Percentiles rank a stretch among this genome's conserved stretches.
Conservation (phyloP, 2,329 filamentous ascomycete species). For the Dothideomycetes sp. region DNA sequence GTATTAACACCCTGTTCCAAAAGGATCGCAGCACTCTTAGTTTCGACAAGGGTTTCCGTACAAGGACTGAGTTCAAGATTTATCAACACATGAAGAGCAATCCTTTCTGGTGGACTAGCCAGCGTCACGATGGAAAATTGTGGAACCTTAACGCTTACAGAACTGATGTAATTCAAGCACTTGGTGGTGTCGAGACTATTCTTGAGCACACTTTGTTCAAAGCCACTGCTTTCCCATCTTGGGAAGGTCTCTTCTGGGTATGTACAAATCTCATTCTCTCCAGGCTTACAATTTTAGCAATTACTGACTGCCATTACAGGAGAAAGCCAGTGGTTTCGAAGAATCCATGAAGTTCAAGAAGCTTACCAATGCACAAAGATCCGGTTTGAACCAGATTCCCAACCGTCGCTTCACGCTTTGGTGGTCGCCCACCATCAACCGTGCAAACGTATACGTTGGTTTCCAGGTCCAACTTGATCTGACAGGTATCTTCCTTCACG, state of each 20-base stretch:
- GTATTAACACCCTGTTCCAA: slow-evolving; percentile 98
- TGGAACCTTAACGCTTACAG: slow-evolving; percentile 96
- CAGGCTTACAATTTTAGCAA: slow-evolving; percentile 23
- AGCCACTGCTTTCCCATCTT: slow-evolving; percentile 89
- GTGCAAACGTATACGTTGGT: slow-evolving; percentile 96
- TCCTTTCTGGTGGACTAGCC: slow-evolving; percentile 98
- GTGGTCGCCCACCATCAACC: slow-evolving; percentile 80
- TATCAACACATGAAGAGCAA: slow-evolving; percentile 99
- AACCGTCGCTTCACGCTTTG: slow-evolving; percentile 97
- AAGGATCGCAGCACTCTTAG: slow-evolving; percentile 94
- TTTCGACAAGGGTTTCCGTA: slow-evolving; percentile 97
- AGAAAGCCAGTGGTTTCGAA: slow-evolving; percentile 20
- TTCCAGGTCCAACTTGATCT: slow-evolving; percentile 98
- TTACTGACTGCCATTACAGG: not conserved
- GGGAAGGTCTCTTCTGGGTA: slow-evolving; percentile 87
- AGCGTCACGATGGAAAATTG: slow-evolving; percentile 90
- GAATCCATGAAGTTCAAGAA: slow-evolving; percentile 96
- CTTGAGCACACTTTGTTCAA: slow-evolving; percentile 90
- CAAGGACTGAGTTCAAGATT: slow-evolving; percentile 91
- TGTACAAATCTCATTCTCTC: slow-evolving; percentile 19
- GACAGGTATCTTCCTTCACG: slow-evolving; percentile 97
- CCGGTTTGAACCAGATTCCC: slow-evolving; percentile 94
- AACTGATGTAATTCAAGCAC: slow-evolving; percentile 90
- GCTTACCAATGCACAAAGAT: slow-evolving; percentile 90
- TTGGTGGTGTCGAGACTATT: slow-evolving; percentile 96